phyloP scores from a whole-genome alignment of 495 filamentous ascomycete species.

The Penicillium bovifimosum region DNA sequence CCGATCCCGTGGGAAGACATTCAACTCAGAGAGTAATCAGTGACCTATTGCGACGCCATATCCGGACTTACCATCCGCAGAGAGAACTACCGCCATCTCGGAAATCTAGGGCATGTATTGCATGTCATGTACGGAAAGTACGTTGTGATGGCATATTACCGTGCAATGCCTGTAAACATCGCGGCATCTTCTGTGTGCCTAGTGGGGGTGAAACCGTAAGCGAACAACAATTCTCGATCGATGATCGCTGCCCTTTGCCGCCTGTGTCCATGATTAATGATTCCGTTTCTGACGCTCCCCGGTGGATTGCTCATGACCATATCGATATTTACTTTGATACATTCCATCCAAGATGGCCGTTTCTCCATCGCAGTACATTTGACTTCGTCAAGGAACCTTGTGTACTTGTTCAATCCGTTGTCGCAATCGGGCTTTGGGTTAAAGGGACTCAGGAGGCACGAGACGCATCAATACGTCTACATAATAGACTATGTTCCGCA shows the following conservation, averaged over 20 bases:
- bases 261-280: neutral
- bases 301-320: slow-evolving; percentile 5
- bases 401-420: slow-evolving; percentile 18
- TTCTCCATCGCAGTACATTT: slow-evolving; percentile 19
- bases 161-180: slow-evolving; percentile 13
- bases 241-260: neutral
- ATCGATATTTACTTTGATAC: slow-evolving; percentile 15
- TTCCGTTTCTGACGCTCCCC: neutral
- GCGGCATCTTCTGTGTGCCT: slow-evolving; percentile 6
- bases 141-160: slow-evolving; percentile 16
- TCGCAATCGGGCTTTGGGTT: slow-evolving; percentile 19
- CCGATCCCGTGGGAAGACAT: neutral
- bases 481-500: slow-evolving; percentile 11
- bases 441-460: slow-evolving; percentile 6
- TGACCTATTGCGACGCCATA: slow-evolving; percentile 19
- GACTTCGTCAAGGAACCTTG: slow-evolving; percentile 9
- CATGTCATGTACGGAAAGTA: slow-evolving; percentile 14
- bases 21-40: neutral
- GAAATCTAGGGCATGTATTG: slow-evolving; percentile 7
- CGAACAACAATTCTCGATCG: neutral
- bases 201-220: neutral
- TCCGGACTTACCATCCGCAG: slow-evolving; percentile 10
- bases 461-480: slow-evolving; percentile 10
- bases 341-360: slow-evolving; percentile 18
- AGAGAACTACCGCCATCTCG: slow-evolving; percentile 4